Percentiles rank a stretch among this genome's conserved stretches.
phyloP scores from a whole-genome alignment of 148 eudicot genomes.

The Spergularia marina region DNA sequence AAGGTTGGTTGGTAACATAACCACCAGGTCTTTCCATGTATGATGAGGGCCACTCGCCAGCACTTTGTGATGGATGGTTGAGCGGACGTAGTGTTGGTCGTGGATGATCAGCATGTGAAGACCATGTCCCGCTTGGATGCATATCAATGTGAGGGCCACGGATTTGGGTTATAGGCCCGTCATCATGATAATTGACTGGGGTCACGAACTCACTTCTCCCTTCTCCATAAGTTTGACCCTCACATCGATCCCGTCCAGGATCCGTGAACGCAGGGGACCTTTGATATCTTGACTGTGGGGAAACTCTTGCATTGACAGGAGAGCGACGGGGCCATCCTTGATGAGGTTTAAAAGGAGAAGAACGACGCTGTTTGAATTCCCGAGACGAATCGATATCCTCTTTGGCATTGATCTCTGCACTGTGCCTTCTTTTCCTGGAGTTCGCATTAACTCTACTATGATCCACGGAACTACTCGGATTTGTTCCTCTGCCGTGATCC shows the following conservation, averaged over 20 bases:
- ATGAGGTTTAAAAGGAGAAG: conserved; percentile 16
- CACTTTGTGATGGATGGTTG: conserved; percentile 17
- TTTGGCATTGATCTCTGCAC: conserved; percentile 26
- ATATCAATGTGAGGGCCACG: conserved; percentile 13
- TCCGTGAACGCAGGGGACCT: conserved; percentile 10
- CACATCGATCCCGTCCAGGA: conserved; percentile 12
- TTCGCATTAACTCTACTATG: conserved; percentile 14
- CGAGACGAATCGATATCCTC: conserved; percentile 6
- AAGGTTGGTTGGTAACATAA: conserved; percentile 24
- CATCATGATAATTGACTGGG: conserved; percentile 10
- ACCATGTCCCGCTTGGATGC: conserved; percentile 15
- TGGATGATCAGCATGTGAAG: not conserved
- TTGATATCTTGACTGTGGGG: conserved; percentile 11
- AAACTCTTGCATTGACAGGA: conserved; percentile 17
- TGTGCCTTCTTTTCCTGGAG: conserved; percentile 27
- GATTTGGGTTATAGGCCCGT: conserved; percentile 13
- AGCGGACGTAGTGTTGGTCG: not conserved
- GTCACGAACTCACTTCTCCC: no score
- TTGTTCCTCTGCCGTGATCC: conserved; percentile 21
- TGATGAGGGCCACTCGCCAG: conserved; percentile 16
- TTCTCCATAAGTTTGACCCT: no score
- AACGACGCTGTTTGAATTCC: conserved; percentile 15
- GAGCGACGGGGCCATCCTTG: conserved; percentile 24
- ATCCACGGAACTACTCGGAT: not conserved
- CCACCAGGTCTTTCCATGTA: conserved; percentile 20